Evolutionary conservation across 2,329 filamentous ascomycete genomes (phyloP).

Genomic region (Colletotrichum sp.): DNA sequence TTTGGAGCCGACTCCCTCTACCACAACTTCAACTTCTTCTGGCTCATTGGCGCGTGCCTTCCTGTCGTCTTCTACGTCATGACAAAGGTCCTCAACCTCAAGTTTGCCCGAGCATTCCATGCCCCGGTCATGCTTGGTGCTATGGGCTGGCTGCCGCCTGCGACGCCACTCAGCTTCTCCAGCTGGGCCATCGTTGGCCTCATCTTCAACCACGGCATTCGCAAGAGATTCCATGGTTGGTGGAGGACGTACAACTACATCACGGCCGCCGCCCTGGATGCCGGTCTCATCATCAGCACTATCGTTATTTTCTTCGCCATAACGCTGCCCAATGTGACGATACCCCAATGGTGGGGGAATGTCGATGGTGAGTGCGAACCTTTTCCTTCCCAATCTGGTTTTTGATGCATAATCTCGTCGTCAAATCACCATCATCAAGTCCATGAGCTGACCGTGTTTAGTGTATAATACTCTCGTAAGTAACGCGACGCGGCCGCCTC

Average conservation of each 20-base stretch:
- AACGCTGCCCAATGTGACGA: conserved; percentile 36
- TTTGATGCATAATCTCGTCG: neutral
- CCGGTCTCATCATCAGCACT: conserved; percentile 41
- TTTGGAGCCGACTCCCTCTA: conserved; percentile 48
- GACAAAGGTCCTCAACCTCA: conserved; percentile 29
- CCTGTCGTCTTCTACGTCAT: conserved; percentile 53
- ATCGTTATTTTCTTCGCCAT: conserved; percentile 33
- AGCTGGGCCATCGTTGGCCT: conserved; percentile 63
- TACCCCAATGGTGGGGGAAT: conserved; percentile 55
- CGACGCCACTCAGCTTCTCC: conserved; percentile 64
- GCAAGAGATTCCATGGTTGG: conserved; percentile 60
- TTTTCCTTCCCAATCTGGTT: neutral
- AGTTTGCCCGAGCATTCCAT: conserved; percentile 54
- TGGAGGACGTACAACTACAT: conserved; percentile 55
- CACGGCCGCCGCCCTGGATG: conserved; percentile 43
- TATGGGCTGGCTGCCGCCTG: conserved; percentile 59
- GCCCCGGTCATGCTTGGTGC: conserved; percentile 64
- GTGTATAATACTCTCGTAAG: conserved; percentile 36
- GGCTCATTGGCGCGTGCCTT: conserved; percentile 50
- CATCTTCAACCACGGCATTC: conserved; percentile 63
- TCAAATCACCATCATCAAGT: neutral
- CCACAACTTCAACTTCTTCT: conserved; percentile 22
- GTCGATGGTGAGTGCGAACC: conserved; percentile 38
- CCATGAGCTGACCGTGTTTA: neutral
- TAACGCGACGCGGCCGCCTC: neutral